phyloP scores from a whole-genome alignment of 2,329 filamentous ascomycete genomes.

The Diaporthe amygdali region DNA sequence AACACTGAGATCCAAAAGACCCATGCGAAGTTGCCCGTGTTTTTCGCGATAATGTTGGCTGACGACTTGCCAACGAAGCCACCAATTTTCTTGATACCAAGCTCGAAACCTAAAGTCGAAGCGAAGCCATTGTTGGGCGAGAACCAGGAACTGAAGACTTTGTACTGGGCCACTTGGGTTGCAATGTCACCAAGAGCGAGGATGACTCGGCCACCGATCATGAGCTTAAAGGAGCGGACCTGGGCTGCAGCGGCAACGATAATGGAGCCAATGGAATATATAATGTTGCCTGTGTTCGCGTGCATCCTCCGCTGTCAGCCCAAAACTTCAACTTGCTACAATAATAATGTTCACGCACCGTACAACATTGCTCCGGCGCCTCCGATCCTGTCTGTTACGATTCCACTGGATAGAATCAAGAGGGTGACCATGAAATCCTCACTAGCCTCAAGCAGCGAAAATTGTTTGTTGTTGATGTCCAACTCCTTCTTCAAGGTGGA shows the following conservation, averaged over 20 bases:
- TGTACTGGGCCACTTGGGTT: slow-evolving; percentile 69
- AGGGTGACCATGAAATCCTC: slow-evolving; percentile 67
- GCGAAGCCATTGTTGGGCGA: slow-evolving; percentile 66
- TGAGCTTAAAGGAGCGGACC: slow-evolving; percentile 62
- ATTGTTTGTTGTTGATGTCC: slow-evolving; percentile 63
- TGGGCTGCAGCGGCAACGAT: slow-evolving; percentile 63
- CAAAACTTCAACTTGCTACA: neutral
- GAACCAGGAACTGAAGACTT: slow-evolving; percentile 70
- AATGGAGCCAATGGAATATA: slow-evolving; percentile 63
- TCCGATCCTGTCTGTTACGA: slow-evolving; percentile 63
- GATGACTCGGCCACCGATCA: slow-evolving; percentile 62
- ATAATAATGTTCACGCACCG: slow-evolving; percentile 34
- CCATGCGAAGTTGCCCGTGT: slow-evolving; percentile 65
- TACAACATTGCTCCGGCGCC: slow-evolving; percentile 45
- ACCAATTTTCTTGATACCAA: slow-evolving; percentile 66
- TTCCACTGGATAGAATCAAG: slow-evolving; percentile 58
- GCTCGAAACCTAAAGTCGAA: slow-evolving; percentile 64
- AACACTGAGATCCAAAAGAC: slow-evolving; percentile 67
- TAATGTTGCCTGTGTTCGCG: slow-evolving; percentile 64
- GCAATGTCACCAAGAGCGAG: slow-evolving; percentile 66
- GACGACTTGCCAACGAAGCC: slow-evolving; percentile 65
- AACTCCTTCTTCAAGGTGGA: neutral
- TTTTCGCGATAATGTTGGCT: slow-evolving; percentile 62
- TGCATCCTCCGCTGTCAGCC: slow-evolving; percentile 32
- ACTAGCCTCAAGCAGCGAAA: slow-evolving; percentile 62